Base-by-base conservation (phyloP, 2,329 filamentous ascomycete species). In the Lojkania enalia region DNA sequence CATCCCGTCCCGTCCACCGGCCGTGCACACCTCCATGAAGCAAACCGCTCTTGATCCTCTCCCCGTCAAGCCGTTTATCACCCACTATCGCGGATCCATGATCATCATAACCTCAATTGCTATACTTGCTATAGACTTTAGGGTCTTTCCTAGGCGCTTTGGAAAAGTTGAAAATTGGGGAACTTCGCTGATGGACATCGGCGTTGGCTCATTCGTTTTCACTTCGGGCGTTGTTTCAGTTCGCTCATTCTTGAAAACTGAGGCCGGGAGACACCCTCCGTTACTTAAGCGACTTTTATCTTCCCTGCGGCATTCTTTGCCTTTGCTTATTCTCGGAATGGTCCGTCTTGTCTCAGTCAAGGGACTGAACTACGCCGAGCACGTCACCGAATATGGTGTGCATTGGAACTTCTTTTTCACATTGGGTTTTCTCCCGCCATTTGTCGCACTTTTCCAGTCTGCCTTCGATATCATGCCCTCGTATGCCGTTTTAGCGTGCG, bases 401-500 rank as follows among this genome's bases (percentile, higher is more conserved):
- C 94, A 99, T 70, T 99, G 94, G 94, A 99, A 99, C 70, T 99
- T 99, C 71, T 99, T 99, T 78, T 97, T 97, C 72, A 99, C 94
- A 0, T 77, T 99, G 7, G 91, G 85, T 4, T 81, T 96, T 36
- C 74, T 99, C 18, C 90, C 92, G 0, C 91, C 91, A 0, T 95
- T 95, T 60, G 84, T 95, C 40, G 90, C 92, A 20, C 68, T 94
- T 0, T 88, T 92, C 49, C 88, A 95, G 65, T 81, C 86, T 1
- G 74, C 85, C 0, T 81, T 92, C 46, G 76, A 78, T 13, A 63
- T 87, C 43, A 71, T 95, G 3, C 87, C 88, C 2, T 92, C 88
- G 1, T 92, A 90, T 61, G 86, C 90, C 13, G 75, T 81, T 1
- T 78, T 96, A 20, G 84, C 89, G 0, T 73, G 95, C 44, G 63